phyloP scores from a whole-genome alignment of 139 green algal genomes.

The Volvox reticuliferus region DNA sequence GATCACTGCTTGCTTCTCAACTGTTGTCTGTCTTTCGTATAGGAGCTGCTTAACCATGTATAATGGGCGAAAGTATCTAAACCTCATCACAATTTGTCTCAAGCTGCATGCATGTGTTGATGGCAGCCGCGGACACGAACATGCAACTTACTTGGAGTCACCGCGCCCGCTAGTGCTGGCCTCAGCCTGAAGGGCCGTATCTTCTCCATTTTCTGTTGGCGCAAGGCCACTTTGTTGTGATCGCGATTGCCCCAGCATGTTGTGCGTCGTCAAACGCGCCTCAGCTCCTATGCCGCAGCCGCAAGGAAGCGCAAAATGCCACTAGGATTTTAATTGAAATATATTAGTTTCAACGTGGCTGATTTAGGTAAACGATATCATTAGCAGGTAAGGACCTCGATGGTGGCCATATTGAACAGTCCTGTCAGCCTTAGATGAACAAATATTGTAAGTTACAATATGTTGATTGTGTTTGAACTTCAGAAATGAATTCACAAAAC shows the following conservation, averaged over 20 bases:
- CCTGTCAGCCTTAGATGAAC: too few species aligned
- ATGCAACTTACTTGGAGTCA: conserved; percentile 17
- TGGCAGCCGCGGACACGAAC: not conserved
- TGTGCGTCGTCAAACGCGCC: not conserved
- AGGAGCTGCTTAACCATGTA: not conserved
- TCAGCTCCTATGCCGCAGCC: too few species aligned
- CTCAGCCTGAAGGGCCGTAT: not conserved
- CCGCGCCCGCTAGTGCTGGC: not conserved
- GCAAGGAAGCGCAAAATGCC: too few species aligned
- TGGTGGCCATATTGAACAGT: too few species aligned
- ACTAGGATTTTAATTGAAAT: too few species aligned
- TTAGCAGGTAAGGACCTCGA: too few species aligned
- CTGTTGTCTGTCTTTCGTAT: not conserved
- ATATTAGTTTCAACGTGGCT: too few species aligned
- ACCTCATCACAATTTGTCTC: not conserved
- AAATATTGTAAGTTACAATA: too few species aligned
- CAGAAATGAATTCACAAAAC: too few species aligned
- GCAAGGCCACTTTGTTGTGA: not conserved
- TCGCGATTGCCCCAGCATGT: not conserved
- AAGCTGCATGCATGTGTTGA: not conserved
- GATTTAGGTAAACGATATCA: too few species aligned
- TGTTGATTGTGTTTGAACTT: too few species aligned
- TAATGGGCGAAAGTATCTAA: not conserved
- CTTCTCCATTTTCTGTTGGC: not conserved
- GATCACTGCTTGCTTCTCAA: not conserved